Percentiles rank a stretch among this genome's conserved stretches.
phyloP scores from a whole-genome alignment of 2,329 filamentous ascomycete genomes.

The Phaeosphaeriaceae sp. region DNA sequence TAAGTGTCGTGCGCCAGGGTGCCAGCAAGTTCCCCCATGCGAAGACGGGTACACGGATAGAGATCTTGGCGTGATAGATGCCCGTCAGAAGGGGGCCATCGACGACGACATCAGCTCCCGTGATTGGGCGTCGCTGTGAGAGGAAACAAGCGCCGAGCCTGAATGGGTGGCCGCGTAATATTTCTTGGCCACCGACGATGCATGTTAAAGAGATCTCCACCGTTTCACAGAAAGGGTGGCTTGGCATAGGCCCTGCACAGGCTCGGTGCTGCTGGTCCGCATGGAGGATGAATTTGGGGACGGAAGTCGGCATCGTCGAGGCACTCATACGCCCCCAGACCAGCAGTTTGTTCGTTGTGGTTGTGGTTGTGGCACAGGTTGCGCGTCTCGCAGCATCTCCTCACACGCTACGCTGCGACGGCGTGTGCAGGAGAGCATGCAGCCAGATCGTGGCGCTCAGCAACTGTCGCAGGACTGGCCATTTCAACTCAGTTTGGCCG shows the following conservation, averaged over 20 bases:
- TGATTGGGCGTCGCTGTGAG: constrained; percentile 27
- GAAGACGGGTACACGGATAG: constrained; percentile 43
- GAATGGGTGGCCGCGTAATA: constrained; percentile 38
- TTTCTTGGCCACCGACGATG: constrained; percentile 23
- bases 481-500: constrained; percentile 1
- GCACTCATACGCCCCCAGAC: not conserved
- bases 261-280: not conserved
- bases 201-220: constrained; percentile 25
- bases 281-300: not conserved
- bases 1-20: constrained; percentile 32
- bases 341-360: not conserved
- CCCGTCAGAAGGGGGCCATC: constrained; percentile 27
- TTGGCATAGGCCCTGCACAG: constrained; percentile 25
- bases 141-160: constrained; percentile 31
- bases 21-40: constrained; percentile 38
- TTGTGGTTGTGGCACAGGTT: not conserved
- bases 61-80: constrained; percentile 36
- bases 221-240: constrained; percentile 25
- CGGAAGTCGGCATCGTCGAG: constrained; percentile 5
- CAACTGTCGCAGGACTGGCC: constrained; percentile 6
- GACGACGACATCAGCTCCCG: constrained; percentile 17
- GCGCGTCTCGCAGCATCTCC: not conserved
- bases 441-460: constrained; percentile 9
- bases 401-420: not conserved
- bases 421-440: constrained; percentile 8